phyloP scores from a whole-genome alignment of 345 rosid genomes.

The Pistacia atlantica region DNA sequence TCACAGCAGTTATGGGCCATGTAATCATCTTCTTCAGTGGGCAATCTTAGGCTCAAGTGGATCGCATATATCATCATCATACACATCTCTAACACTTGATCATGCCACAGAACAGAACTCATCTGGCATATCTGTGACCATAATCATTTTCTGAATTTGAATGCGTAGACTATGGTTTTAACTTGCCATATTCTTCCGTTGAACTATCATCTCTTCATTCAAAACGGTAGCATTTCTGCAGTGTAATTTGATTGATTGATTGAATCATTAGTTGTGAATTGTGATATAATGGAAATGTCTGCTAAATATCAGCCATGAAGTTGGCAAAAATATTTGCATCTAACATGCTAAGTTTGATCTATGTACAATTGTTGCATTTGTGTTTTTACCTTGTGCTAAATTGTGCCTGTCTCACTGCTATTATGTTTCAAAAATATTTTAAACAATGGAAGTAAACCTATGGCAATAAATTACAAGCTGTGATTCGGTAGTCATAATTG shows the following conservation, averaged over 20 bases:
- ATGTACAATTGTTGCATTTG: conserved; percentile 10
- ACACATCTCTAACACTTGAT: not conserved
- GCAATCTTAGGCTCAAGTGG: conserved; percentile 20
- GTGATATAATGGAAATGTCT: conserved; percentile 6
- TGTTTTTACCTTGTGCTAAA: not conserved
- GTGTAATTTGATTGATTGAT: conserved; percentile 25
- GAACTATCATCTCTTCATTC: conserved; percentile 8
- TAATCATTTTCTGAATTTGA: conserved; percentile 3
- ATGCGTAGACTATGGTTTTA: conserved; percentile 11
- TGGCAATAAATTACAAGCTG: too few species aligned
- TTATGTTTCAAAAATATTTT: too few species aligned
- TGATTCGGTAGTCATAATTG: not conserved
- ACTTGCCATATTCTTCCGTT: conserved; percentile 3
- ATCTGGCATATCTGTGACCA: conserved; percentile 9
- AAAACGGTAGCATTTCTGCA: not conserved
- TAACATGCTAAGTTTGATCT: not conserved
- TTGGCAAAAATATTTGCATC: conserved; percentile 3
- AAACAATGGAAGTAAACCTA: not conserved
- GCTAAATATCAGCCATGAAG: conserved; percentile 6
- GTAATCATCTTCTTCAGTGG: conserved; percentile 33
- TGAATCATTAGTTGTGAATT: not conserved
- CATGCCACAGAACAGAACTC: conserved; percentile 9
- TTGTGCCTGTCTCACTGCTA: too few species aligned
- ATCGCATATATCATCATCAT: conserved; percentile 1
- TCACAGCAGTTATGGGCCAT: conserved; percentile 59